Evolutionary conservation across 1,284 basidiomycete species (phyloP), one percentile per base, ranked within the genome.

Genomic region (Tilletia horrida): DNA sequence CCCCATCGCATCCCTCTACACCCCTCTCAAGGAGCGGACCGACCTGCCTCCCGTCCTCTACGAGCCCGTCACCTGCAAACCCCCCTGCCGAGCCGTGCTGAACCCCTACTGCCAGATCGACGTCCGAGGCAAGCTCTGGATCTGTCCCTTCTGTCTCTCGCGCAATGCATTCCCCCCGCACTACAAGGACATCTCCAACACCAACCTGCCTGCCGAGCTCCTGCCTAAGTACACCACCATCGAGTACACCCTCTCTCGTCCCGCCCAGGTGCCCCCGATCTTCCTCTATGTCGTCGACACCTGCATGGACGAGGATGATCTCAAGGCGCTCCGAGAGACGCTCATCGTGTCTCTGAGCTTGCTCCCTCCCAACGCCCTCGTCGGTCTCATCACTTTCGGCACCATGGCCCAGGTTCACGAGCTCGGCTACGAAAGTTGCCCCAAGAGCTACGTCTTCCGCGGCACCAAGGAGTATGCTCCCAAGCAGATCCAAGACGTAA

Each of bases 321-420:
- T 98, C 75, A 95, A 95, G 84, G 93, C 95, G 14, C 86, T 98
- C 48, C 88, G 91, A 50, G 93, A 97, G 84, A 91, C 91, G 18
- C 85, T 98, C 69, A 91, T 97, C 64, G 90, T 97, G 83, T 93
- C 91, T 83, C 85, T 98, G 83, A 92, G 91, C 79, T 84, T 97
- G 74, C 88, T 98, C 45, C 95, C 95, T 18, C 92, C 92, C 18
- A 92, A 91, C 79, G 93, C 95, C 9, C 88, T 97, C 42, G 93
- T 98, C 68, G 95, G 95, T 63, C 85, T 98, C 66, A 91, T 98
- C 83, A 97, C 95, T 1, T 97, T 86, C 80, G 95, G 95, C 44
- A 97, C 95, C 45, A 97, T 97, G 93, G 88, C 95, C 7, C 94
- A 97, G 90, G 93, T 99, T 0, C 95, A 99, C 83, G 96, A 99